A percentile compares a stretch with the other conserved stretches of the same genome.
Conservation (phyloP, 1,139 yeast genomes). For the Wickerhamomyces sp. region DNA sequence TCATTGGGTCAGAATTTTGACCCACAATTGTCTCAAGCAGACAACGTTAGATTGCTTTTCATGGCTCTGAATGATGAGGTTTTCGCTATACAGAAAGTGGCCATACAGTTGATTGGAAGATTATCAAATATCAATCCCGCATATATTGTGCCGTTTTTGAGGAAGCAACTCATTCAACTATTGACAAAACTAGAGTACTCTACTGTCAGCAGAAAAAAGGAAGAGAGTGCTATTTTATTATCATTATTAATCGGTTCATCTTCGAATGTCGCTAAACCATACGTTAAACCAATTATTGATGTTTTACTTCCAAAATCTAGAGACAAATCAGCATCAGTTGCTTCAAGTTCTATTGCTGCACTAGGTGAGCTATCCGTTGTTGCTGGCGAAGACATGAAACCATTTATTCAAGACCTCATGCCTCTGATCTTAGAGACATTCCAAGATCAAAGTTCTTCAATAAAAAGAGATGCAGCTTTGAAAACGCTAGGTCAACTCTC, state of each 20-base stretch:
- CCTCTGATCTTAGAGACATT: slow-evolving; percentile 82
- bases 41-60: slow-evolving; percentile 76
- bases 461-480: slow-evolving; percentile 86
- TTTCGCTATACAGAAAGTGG: slow-evolving; percentile 77
- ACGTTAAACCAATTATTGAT: slow-evolving; percentile 83
- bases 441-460: slow-evolving; percentile 85
- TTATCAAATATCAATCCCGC: slow-evolving; percentile 89
- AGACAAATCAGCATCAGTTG: slow-evolving; percentile 72
- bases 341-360: slow-evolving; percentile 83
- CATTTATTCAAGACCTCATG: slow-evolving; percentile 74
- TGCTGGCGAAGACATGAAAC: slow-evolving; percentile 79
- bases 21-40: slow-evolving; percentile 92
- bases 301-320: slow-evolving; percentile 74
- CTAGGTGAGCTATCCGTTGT: slow-evolving; percentile 86
- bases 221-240: slow-evolving; percentile 78
- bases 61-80: slow-evolving; percentile 91
- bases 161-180: slow-evolving; percentile 82
- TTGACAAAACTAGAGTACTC: slow-evolving; percentile 84
- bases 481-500: slow-evolving; percentile 85
- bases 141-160: slow-evolving; percentile 84
- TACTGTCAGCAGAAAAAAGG: slow-evolving; percentile 68
- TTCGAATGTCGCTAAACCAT: slow-evolving; percentile 78
- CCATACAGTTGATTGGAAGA: slow-evolving; percentile 78
- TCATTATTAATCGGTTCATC: slow-evolving; percentile 75
- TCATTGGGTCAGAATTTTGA: slow-evolving; percentile 76